Percentiles rank a stretch among this genome's conserved stretches.
These are phyloP conservation scores for Botrytis squamosa DNA, from an alignment of 2,329 filamentous ascomycete genomes.

Conservation along the genomic window DNA sequence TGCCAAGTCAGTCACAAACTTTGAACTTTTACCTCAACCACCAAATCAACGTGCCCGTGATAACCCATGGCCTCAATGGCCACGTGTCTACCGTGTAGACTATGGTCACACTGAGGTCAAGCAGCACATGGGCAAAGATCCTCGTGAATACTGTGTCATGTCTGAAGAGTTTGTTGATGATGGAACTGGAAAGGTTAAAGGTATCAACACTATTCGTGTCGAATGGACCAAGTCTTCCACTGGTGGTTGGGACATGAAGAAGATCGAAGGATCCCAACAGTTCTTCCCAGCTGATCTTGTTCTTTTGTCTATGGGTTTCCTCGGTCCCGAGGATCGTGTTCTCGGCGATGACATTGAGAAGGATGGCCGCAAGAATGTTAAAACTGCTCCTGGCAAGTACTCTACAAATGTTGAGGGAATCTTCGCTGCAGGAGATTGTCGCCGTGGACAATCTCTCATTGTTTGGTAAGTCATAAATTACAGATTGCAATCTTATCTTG, in stretches of 20 bases:
- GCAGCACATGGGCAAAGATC: constrained; percentile 93
- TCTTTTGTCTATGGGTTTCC: constrained; percentile 94
- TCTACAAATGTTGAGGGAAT: constrained; percentile 83
- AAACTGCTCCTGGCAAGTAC: constrained; percentile 86
- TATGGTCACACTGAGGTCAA: constrained; percentile 96
- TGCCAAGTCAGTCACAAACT: constrained; percentile 94
- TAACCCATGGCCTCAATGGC: constrained; percentile 99
- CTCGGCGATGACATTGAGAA: constrained; percentile 87
- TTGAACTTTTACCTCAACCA: constrained; percentile 91
- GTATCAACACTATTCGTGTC: constrained; percentile 92
- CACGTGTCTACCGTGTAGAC: constrained; percentile 96
- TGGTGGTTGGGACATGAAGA: constrained; percentile 98
- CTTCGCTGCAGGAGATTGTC: constrained; percentile 93
- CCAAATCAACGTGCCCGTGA: constrained; percentile 85
- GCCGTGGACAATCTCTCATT: constrained; percentile 90
- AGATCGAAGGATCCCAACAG: constrained; percentile 86
- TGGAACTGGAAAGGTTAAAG: constrained; percentile 82
- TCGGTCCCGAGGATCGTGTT: constrained; percentile 86
- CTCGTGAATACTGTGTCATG: constrained; percentile 97
- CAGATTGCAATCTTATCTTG: not conserved
- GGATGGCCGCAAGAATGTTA: constrained; percentile 92
- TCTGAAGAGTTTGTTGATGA: constrained; percentile 95
- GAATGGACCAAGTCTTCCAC: constrained; percentile 90
- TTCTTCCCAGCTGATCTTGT: constrained; percentile 97
- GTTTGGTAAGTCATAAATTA: constrained; percentile 68